Percentiles rank a stretch among this genome's conserved stretches.
These are phyloP conservation scores for Hyphodiscus hymeniophilus DNA, from an alignment of 495 filamentous ascomycete genomes.

Conservation along the genomic window DNA sequence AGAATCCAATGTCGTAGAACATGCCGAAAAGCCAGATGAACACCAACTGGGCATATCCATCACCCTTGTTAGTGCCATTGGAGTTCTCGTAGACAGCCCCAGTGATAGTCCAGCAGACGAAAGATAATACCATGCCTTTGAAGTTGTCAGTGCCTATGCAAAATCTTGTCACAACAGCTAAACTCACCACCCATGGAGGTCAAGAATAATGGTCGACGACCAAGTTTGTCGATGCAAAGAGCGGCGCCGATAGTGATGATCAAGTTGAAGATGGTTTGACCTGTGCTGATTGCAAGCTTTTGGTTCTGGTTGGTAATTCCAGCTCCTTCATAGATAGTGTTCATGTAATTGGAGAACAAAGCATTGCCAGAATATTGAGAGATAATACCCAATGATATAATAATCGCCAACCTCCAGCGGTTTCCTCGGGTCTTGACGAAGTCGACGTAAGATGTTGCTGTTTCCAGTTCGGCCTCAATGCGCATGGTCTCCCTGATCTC, in stretches of 20 bases:
- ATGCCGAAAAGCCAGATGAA: constrained; percentile 40
- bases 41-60: constrained; percentile 19
- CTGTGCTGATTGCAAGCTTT: constrained; percentile 19
- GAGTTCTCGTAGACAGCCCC: constrained; percentile 13
- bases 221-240: constrained; percentile 26
- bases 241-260: constrained; percentile 20
- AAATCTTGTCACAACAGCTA: too few relatives aligned
- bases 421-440: constrained; percentile 38
- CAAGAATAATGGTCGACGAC: constrained; percentile 20
- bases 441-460: constrained; percentile 27
- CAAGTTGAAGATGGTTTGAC: constrained; percentile 15
- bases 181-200: constrained; percentile 9
- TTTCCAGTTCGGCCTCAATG: constrained; percentile 41
- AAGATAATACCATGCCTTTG: constrained; percentile 20
- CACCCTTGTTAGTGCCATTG: constrained; percentile 23
- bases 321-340: constrained; percentile 12
- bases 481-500: constrained; percentile 51
- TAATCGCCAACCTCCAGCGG: constrained; percentile 40
- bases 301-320: neutral
- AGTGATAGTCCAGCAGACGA: constrained; percentile 22
- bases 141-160: too few relatives aligned
- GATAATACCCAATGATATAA: constrained; percentile 43
- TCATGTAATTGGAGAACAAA: constrained; percentile 47
- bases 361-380: constrained; percentile 47
- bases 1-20: constrained; percentile 29